phyloP scores from a whole-genome alignment of 2,329 filamentous ascomycete genomes.

The Rutstroemia sp. region DNA sequence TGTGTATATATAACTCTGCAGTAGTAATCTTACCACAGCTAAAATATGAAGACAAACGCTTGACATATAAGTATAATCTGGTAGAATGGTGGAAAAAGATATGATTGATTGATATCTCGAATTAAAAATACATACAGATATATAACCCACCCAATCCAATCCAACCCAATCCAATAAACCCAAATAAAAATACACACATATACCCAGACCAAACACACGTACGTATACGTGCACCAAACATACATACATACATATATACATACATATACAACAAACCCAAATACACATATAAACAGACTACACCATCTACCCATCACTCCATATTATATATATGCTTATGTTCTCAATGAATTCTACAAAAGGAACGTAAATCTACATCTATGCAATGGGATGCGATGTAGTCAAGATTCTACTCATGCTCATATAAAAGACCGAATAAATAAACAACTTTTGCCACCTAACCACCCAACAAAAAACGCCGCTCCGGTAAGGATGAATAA shows the following conservation, averaged over 20 bases:
- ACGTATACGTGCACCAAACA: neutral
- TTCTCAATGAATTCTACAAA: neutral
- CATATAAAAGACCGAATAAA: too few species aligned
- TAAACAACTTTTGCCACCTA: neutral
- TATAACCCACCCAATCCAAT: neutral
- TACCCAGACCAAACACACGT: neutral
- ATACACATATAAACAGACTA: neutral
- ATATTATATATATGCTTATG: slow-evolving; percentile 1
- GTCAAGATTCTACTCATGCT: too few species aligned
- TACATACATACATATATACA: neutral
- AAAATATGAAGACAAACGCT: too few species aligned
- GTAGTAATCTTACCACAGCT: too few species aligned
- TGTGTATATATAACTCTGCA: too few species aligned
- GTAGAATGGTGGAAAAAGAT: too few species aligned
- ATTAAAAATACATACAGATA: too few species aligned
- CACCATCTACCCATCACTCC: neutral
- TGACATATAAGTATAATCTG: too few species aligned
- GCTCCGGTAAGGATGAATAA: neutral
- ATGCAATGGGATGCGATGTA: too few species aligned
- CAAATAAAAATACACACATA: neutral
- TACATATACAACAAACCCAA: neutral
- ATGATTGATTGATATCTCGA: too few species aligned
- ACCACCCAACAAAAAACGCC: neutral
- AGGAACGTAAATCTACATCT: too few species aligned
- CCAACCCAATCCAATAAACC: neutral